These are phyloP conservation scores for Botrytis fragariae DNA, from an alignment of 2,329 filamentous ascomycete species.

Conservation along the genomic window DNA sequence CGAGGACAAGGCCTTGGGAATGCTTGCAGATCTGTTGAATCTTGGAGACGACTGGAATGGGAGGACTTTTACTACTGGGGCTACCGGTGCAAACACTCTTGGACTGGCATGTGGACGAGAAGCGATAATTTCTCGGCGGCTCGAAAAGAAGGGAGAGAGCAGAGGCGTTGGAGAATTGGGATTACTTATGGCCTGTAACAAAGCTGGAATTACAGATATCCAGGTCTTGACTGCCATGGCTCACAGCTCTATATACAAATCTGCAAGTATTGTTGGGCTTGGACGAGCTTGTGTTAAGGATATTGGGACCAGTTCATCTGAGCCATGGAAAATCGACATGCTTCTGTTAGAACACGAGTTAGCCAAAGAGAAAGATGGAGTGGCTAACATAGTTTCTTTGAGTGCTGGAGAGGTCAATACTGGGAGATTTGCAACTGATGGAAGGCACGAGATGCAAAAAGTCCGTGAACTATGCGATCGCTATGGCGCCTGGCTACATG, in stretches of 20 bases:
- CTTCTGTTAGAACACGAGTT: constrained; percentile 61
- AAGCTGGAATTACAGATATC: constrained; percentile 63
- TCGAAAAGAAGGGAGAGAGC: constrained; percentile 35
- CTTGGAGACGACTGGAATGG: constrained; percentile 65
- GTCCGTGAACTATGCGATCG: constrained; percentile 69
- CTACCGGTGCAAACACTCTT: constrained; percentile 63
- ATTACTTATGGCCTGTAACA: constrained; percentile 61
- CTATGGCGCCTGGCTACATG: constrained; percentile 81
- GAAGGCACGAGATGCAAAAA: constrained; percentile 44
- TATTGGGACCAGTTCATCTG: constrained; percentile 49
- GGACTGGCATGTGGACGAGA: constrained; percentile 72
- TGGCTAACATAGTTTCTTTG: constrained; percentile 74
- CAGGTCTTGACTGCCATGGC: constrained; percentile 78
- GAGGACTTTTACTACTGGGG: constrained; percentile 74
- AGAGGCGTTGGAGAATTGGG: constrained; percentile 66
- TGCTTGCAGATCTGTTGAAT: constrained; percentile 66
- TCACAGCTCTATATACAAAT: constrained; percentile 82
- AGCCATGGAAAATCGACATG: constrained; percentile 71
- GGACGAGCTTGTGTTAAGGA: constrained; percentile 67
- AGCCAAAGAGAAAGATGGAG: constrained; percentile 43
- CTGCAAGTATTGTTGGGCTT: constrained; percentile 76
- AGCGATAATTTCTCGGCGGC: constrained; percentile 48
- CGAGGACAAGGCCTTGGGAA: constrained; percentile 67
- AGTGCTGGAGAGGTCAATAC: constrained; percentile 91
- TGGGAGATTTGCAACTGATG: constrained; percentile 69